Base-by-base conservation (phyloP, 2,329 filamentous ascomycete species). In the Aspergillus piperis region DNA sequence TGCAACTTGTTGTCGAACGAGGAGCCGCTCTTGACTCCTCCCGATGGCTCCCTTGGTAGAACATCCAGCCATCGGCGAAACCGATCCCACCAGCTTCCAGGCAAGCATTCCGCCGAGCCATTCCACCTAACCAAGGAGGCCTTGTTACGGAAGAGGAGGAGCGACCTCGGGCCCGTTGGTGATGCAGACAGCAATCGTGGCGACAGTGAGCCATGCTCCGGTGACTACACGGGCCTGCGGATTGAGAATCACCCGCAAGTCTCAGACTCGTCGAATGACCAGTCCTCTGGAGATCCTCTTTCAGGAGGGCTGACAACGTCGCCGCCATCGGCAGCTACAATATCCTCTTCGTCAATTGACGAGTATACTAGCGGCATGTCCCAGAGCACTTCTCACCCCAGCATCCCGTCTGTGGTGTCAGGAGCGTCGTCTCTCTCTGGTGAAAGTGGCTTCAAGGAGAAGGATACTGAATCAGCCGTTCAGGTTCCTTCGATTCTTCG, bases 301-400 rank as follows among this genome's bases (percentile, higher is more conserved):
- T 62, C 60, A 38, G 65, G 62, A 47, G 68, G 72, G 4, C 61
- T 75, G 36, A 71, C 70, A 27, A 73, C 68, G 5, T 78, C 77
- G 3, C 75, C 74, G 23, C 77, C 77, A 2, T 80, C 77, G n/a
- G 77, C 78, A 36, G 75, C 74, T 32, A 81, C 79, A 11, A 78
- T 80, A 17, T 80, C 78, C 11, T 81, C 79, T 6, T 79, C 78
- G 1, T 78, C 78, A n/a, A 74, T 76, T 36, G 78, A 78, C 56
- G 78, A 80, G 56, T 77, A 73, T 47, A 75, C 74, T 36, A 81
- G 78, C 51, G 79, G 78, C 54, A 80, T 81, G 68, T 80, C 79
- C 27, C 78, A 80, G 54, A 80, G 77, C 64, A 76, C 77, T 42
- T 81, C 79, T 8, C 78, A 81, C 62, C 79, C 78, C 4, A 81